Base-by-base conservation (phyloP, 2,329 filamentous ascomycete species). In the Ophiobolus disseminans region DNA sequence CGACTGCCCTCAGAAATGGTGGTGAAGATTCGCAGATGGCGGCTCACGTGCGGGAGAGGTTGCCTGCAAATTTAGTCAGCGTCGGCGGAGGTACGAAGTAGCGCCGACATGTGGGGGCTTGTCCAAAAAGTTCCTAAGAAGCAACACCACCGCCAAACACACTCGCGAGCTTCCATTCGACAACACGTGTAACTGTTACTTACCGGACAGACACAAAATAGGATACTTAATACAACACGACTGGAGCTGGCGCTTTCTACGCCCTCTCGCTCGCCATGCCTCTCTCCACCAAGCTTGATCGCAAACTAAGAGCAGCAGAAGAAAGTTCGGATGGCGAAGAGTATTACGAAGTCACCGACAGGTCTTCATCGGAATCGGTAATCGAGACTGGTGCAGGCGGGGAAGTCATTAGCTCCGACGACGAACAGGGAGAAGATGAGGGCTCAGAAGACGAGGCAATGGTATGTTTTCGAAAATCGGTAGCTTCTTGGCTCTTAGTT, bases 311-410 rank as follows among this genome's bases (percentile, higher is more conserved):
- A 6, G 68, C 72, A 3, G 65, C 55, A 7, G 68, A 73, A 32
- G 70, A 71, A 19, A 69, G 68, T 17, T 70, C 70, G 10, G 73
- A 72, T 45, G 65, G 61, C 13, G 70, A 73, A 39, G 66, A 68
- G 13, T 73, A 73, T 51, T 74, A 72, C 40, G 73, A 74, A 45
- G 72, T 74, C 48, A 69, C 71, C 9, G 73, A 73, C 38, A 63
- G 63, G 13, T 75, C 72, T 2, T 75, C 73, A 10, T 68, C 65
- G 19, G 72, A 69, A 8, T 76, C 73, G 2, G 56, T 76, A 2
- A 65, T 75, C n/a, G 73, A 73, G 32, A 73, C 67, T 7, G 72
- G 68, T 13, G 57, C 54, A 10, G 70, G 72, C 17, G 68, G 69
- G 13, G 61, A 68, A 11, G 58, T 72, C 8, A 52, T 69, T 8